Base-by-base conservation (phyloP, 2,329 filamentous ascomycete species). In the Coniochaeta ligniaria region DNA sequence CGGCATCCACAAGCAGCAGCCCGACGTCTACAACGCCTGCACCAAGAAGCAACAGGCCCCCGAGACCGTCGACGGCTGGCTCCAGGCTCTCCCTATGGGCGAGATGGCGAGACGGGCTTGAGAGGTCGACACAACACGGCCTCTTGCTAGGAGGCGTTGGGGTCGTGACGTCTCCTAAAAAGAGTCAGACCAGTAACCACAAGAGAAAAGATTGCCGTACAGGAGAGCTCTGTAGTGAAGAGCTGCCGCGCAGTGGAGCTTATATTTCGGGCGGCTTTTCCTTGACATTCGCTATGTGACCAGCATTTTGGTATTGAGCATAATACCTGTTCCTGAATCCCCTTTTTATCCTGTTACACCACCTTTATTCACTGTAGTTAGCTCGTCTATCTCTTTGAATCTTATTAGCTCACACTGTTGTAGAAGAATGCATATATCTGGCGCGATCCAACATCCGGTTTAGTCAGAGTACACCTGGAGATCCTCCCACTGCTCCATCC, bases 41-140 rank as follows among this genome's bases (percentile, higher is more conserved):
- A 75, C 70, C 61, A 70, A 77, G 59, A 60, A 73, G 35, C 78
- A 81, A 65, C 76, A 79, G 65, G 78, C 79, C 17, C 73, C 74
- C 38, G 80, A 83, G 70, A 63, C 75, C 11, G 78, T 81, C 59
- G 78, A 81, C 57, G 80, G 78, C 68, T 80, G 78, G 71, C 67
- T 73, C 55, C 65, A 70, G 63, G 65, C 69, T 33, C 66, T 73
- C 61, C 71, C 71, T 22, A 68, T 71, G 70, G 70, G 71, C 55
- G 67, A 70, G 52, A 70, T 70, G 68, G 64, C 68, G 55, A 65
- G 35, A 57, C 47, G 28, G 47, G 47, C 47, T 9, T 52, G 31
- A 9, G 38, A 14, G 9, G 20, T 26, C 24, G 20, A 11, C 22
- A n/a, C 16, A 22, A 14, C 41, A 16, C 17, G 17, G 17, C 41